Evolutionary conservation across 2,329 filamentous ascomycete genomes (phyloP).

Genomic region (Diaporthe citriasiana): DNA sequence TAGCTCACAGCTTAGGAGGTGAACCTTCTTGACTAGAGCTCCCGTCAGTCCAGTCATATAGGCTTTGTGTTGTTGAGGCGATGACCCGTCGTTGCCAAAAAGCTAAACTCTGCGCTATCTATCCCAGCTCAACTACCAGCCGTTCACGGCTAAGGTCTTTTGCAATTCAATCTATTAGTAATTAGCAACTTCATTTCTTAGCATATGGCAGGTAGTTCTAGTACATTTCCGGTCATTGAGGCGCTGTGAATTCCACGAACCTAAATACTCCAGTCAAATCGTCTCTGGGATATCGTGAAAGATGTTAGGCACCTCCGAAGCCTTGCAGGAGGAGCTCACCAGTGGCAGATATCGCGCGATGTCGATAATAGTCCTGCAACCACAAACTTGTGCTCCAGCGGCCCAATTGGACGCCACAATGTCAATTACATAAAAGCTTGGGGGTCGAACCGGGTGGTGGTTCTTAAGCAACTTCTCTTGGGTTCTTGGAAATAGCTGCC

Average conservation of each 20-base stretch:
- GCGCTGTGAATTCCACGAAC: neutral
- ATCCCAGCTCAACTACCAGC: neutral
- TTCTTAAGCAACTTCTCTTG: no score
- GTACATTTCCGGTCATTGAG: neutral
- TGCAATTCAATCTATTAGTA: neutral
- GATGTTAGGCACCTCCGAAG: neutral
- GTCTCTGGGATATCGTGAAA: neutral
- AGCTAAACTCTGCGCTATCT: neutral
- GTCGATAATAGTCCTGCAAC: neutral
- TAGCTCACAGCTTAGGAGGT: neutral
- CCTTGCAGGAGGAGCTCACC: neutral
- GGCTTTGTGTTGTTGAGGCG: conserved; percentile 16
- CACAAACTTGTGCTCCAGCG: neutral
- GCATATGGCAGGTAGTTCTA: neutral
- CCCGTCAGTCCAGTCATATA: neutral
- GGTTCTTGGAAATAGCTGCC: neutral
- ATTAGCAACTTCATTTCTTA: neutral
- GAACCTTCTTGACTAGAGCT: neutral
- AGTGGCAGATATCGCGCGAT: neutral
- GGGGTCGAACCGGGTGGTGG: neutral
- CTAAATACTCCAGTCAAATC: neutral
- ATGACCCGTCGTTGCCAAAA: neutral
- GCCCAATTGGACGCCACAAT: neutral
- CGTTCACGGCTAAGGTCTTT: neutral
- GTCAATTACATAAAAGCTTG: neutral